Conservation (phyloP, 1,139 yeast species). For the Yamadazyma kanchanaburiensis region DNA sequence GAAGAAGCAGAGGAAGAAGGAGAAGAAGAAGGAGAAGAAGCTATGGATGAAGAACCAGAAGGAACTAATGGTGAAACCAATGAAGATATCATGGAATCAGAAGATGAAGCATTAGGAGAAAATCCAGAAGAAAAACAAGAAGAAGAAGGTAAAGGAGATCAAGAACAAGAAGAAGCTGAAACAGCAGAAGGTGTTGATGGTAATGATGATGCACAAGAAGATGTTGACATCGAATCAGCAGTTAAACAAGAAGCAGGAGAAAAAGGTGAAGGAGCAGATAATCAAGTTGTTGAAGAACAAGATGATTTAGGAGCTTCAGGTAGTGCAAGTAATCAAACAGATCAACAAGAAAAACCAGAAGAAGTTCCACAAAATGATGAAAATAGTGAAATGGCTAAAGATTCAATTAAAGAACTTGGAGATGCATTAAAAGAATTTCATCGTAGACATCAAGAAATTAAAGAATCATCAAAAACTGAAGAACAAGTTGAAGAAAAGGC, state of each 20-base stretch:
- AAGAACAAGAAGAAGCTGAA: constrained; percentile 23
- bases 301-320: constrained; percentile 71
- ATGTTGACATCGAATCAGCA: constrained; percentile 60
- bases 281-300: constrained; percentile 63
- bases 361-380: constrained; percentile 44
- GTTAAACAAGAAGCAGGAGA: constrained; percentile 71
- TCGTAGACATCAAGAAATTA: constrained; percentile 83
- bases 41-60: constrained; percentile 25
- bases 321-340: constrained; percentile 43
- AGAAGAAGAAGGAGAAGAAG: constrained; percentile 19
- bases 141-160: constrained; percentile 21
- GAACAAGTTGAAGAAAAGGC: constrained; percentile 44
- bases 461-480: constrained; percentile 49
- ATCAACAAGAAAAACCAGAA: constrained; percentile 23
- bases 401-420: constrained; percentile 82
- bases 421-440: constrained; percentile 90
- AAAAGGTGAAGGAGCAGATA: constrained; percentile 75
- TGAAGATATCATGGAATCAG: constrained; percentile 9
- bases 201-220: constrained; percentile 51
- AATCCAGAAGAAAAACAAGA: constrained; percentile 16
- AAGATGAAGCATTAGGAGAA: constrained; percentile 7
- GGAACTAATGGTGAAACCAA: constrained; percentile 22
- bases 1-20: constrained; percentile 21
- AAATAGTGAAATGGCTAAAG: constrained; percentile 71
- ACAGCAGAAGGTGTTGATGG: constrained; percentile 43